phyloP scores from a whole-genome alignment of 2,329 filamentous ascomycete species.

The Scedosporium apiospermum region DNA sequence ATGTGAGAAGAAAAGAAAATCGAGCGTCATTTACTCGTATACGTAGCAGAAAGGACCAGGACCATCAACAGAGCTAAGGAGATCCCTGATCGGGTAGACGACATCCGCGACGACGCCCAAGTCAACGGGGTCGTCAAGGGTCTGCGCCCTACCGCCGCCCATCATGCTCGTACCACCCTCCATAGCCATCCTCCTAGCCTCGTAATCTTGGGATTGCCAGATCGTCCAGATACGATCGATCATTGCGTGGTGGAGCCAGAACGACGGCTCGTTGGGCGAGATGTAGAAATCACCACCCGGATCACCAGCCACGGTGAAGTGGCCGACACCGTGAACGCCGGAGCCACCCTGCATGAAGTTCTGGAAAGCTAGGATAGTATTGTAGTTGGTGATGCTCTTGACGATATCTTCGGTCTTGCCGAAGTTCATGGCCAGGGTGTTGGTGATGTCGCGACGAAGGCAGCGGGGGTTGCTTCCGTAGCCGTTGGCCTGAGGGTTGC shows the following conservation, averaged over 20 bases:
- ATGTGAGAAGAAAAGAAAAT: background rate
- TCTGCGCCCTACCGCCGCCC: conserved; percentile 9
- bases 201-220: conserved; percentile 17
- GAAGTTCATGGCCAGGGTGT: conserved; percentile 17
- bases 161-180: conserved; percentile 10
- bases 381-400: conserved; percentile 18
- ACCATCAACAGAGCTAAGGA: conserved; percentile 19
- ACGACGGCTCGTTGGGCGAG: conserved; percentile 19
- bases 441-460: conserved; percentile 30
- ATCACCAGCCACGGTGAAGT: conserved; percentile 27
- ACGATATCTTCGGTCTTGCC: conserved; percentile 17
- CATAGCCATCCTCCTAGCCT: conserved; percentile 6
- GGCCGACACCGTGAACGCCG: conserved; percentile 27
- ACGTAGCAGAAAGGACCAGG: conserved; percentile 24
- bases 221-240: conserved; percentile 19
- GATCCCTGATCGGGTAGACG: conserved; percentile 18
- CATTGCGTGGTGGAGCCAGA: conserved; percentile 18
- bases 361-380: conserved; percentile 9
- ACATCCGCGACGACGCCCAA: conserved; percentile 15
- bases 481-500: conserved; percentile 8
- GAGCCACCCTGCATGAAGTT: conserved; percentile 22
- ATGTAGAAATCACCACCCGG: conserved; percentile 21
- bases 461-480: conserved; percentile 33
- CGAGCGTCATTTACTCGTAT: conserved; percentile 12
- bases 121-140: conserved; percentile 18